These are phyloP conservation scores for Naematelia encephala DNA, from an alignment of 768 basidiomycete genomes.

Conservation along the genomic window DNA sequence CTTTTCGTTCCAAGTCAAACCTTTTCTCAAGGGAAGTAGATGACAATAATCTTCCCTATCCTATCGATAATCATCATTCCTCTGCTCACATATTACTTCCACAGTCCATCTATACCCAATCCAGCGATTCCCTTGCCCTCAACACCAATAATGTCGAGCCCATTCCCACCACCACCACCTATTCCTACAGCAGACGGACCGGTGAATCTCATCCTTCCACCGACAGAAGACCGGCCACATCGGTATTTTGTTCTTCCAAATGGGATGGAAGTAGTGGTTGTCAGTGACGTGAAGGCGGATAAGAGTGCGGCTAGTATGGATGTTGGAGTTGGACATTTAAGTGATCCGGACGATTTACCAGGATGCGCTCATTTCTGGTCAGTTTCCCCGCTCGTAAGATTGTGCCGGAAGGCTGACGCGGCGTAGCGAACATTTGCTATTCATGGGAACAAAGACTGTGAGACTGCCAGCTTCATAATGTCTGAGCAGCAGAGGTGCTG, in stretches of 20 bases:
- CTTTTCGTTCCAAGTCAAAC: neutral
- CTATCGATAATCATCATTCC: conserved; percentile 2
- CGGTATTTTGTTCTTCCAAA: conserved; percentile 78
- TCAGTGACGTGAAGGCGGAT: conserved; percentile 81
- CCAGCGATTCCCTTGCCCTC: neutral
- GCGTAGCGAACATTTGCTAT: conserved; percentile 78
- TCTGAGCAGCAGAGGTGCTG: neutral
- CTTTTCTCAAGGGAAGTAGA: neutral
- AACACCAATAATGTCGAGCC: conserved; percentile 10
- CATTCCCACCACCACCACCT: conserved; percentile 39
- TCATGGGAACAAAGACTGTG: conserved; percentile 69
- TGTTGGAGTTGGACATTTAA: conserved; percentile 88
- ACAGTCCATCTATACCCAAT: neutral
- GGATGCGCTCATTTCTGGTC: conserved; percentile 53
- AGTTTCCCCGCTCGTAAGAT: conserved; percentile 9
- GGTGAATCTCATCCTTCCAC: conserved; percentile 42
- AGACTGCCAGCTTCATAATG: conserved; percentile 27
- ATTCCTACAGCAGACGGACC: conserved; percentile 31
- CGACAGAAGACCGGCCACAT: conserved; percentile 46
- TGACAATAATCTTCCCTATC: neutral
- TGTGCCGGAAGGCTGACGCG: neutral
- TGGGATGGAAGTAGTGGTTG: conserved; percentile 77
- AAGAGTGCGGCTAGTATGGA: conserved; percentile 93
- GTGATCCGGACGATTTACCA: conserved; percentile 67
- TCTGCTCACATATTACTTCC: conserved; percentile 1